Evolutionary conservation across 441 rosid genomes (phyloP), one percentile per base, ranked within the genome.

Genomic region (Eutrema salsugineum): DNA sequence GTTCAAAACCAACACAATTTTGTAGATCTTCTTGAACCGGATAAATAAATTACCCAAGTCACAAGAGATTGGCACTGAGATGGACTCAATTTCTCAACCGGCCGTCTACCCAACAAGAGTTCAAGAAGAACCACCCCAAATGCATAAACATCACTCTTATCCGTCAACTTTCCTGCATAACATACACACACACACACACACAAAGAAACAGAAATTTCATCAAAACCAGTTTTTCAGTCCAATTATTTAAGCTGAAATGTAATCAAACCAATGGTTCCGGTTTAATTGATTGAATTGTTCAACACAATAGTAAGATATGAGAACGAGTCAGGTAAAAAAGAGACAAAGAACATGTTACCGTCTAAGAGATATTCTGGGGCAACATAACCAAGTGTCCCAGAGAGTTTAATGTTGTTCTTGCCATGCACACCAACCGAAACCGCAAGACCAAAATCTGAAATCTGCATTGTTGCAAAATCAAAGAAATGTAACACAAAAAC

Each of bases 121-220:
- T 93, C 98, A 63, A 93, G 82, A 77, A 93, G 94, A 79, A 93
- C 90, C 24, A 90, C 84, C 51, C 97, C 98, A 42, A 87, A 93
- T n/a, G 97, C 95, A 61, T 90, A 93, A 7, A 93, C 98, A 78
- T 93, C 98, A 55, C 98, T 93, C 83, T 93, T 93, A 58, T 93
- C 98, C 0, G 98, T 90, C 56, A 93, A 70, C 75, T 89, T 91
- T 60, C 98, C 98, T 93, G 55, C 63, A 22, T 14, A 14, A 46
- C 43, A 57, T 8, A 19, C 11, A 53, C 24, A 28, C 30, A 59
- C 6, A 40, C 27, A 53, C 24, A 28, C 30, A 59, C 6, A 40
- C 27, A 8, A 54, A 11, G 11, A 62, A 30, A 30, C 16, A 17
- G 5, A 17, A 16, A 17, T 3, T 16, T 33, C 61, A 56, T 33